Evolutionary conservation across 2,329 filamentous ascomycete species (phyloP), one percentile per base, ranked within the genome.

Genomic region (Aspergillus ustus): DNA sequence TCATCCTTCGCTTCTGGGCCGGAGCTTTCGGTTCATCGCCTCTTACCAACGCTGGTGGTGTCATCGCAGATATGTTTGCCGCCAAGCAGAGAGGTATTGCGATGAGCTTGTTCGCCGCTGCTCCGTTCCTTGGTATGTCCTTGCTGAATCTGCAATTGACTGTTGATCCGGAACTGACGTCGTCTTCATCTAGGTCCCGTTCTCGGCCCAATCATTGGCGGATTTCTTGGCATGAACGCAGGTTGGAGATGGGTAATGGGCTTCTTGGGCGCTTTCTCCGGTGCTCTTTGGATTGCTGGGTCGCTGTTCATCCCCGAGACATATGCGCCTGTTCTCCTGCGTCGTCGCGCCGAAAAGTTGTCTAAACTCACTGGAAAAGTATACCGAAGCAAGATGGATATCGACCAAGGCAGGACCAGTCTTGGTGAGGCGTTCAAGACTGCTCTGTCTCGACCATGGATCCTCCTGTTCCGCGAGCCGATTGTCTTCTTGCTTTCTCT

Each of bases 231-330:
- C 9, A 82, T 87, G 72, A 80, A 82, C 2, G 83, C 82, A 15
- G 88, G 88, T 17, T 91, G 89, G 90, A 80, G 87, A 68, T 91
- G 89, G 89, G 84, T 91, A 22, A 81, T 85, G 72, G 87, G 86
- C 1, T 75, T 90, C 52, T 82, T 87, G 70, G 82, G 84, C 54
- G 85, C 87, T 62, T 88, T 91, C 72, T 87, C 85, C 2, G 87
- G 86, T 9, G 75, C 82, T 11, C 81, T 89, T 53, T 89, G 85
- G 75, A 70, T 78, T 25, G 20, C 70, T 2, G 73, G 73, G 22
- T 57, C 70, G 2, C 57, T 72, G 1, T 56, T 74, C 17, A 70
- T 76, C 29, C 75, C 75, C 0, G 75, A 77, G 59, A 77, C 75
- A 1, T 85, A 84, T 66, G 78, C 78, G 0, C 83, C 83, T 0